Percentiles rank a stretch among this genome's conserved stretches.
phyloP scores from a whole-genome alignment of 2,329 filamentous ascomycete species.

The Botrytis squamosa region DNA sequence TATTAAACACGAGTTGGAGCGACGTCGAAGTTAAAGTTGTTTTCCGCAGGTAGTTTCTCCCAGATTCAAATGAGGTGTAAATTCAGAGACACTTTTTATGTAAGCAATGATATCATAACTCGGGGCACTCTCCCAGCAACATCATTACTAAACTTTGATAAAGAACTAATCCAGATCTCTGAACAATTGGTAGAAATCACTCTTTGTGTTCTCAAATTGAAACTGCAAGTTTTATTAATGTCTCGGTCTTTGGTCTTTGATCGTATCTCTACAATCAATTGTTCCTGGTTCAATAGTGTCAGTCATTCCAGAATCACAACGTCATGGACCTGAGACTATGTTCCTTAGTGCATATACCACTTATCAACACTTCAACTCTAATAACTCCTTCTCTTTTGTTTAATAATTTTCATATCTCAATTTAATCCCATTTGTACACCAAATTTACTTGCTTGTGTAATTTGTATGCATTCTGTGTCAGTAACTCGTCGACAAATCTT shows the following conservation, averaged over 20 bases:
- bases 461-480: slow-evolving; percentile 3
- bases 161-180: not conserved
- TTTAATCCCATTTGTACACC: not conserved
- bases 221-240: not conserved
- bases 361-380: not conserved
- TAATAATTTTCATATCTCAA: not conserved
- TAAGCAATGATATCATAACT: slow-evolving; percentile 2
- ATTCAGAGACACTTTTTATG: not conserved
- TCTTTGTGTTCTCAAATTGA: not conserved
- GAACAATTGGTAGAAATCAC: not conserved
- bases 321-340: slow-evolving; percentile 1
- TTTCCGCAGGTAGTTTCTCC: not conserved
- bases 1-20: not conserved
- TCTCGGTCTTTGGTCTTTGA: not conserved
- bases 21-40: not conserved
- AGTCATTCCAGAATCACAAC: slow-evolving; percentile 1
- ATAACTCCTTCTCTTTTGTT: not conserved
- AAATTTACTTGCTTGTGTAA: not conserved
- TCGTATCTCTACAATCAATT: not conserved
- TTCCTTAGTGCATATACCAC: slow-evolving; percentile 1
- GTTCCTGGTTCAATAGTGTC: not conserved
- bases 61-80: not conserved
- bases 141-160: not conserved
- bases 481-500: not conserved
- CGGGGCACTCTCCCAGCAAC: not conserved